Evolutionary conservation across 495 filamentous ascomycete species (phyloP).

Genomic region (Bombardia bombarda): DNA sequence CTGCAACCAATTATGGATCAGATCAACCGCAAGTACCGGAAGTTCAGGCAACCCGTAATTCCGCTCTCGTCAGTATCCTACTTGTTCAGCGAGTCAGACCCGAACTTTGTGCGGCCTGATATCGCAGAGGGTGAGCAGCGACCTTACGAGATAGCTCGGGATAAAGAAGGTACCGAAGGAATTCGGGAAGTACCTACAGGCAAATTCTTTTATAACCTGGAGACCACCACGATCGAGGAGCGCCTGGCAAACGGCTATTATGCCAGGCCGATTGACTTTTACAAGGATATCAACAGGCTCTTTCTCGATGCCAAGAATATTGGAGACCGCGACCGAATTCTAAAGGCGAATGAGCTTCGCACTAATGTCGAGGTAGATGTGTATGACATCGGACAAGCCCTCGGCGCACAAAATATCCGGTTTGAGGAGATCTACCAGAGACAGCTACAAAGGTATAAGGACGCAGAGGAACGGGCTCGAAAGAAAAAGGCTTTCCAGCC

Average conservation of each 20-base stretch:
- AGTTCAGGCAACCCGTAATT: constrained; percentile 73
- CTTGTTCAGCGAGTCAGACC: constrained; percentile 73
- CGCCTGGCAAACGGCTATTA: constrained; percentile 93
- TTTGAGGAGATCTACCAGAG: constrained; percentile 57
- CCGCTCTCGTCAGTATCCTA: constrained; percentile 65
- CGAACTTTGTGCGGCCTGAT: constrained; percentile 72
- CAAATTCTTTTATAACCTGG: constrained; percentile 90
- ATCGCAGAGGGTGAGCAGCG: constrained; percentile 53
- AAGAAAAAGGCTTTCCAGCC: constrained; percentile 43
- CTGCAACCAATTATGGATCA: constrained; percentile 94
- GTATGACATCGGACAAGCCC: constrained; percentile 55
- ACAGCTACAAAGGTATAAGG: constrained; percentile 61
- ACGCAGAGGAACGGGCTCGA: constrained; percentile 52
- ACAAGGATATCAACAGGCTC: constrained; percentile 74
- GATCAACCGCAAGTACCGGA: constrained; percentile 74
- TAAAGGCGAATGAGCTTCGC: constrained; percentile 83
- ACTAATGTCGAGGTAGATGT: constrained; percentile 92
- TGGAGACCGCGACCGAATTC: constrained; percentile 65
- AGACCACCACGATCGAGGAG: constrained; percentile 89
- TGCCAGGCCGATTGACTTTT: constrained; percentile 76
- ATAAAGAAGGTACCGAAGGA: constrained; percentile 66
- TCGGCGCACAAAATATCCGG: constrained; percentile 31
- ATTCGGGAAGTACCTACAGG: constrained; percentile 59
- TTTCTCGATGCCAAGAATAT: constrained; percentile 71
- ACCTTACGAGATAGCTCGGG: constrained; percentile 66